Evolutionary conservation across 352 stramenopile genomes (phyloP), one percentile per base, ranked within the genome.

Genomic region (Phytophthora podocarpi): DNA sequence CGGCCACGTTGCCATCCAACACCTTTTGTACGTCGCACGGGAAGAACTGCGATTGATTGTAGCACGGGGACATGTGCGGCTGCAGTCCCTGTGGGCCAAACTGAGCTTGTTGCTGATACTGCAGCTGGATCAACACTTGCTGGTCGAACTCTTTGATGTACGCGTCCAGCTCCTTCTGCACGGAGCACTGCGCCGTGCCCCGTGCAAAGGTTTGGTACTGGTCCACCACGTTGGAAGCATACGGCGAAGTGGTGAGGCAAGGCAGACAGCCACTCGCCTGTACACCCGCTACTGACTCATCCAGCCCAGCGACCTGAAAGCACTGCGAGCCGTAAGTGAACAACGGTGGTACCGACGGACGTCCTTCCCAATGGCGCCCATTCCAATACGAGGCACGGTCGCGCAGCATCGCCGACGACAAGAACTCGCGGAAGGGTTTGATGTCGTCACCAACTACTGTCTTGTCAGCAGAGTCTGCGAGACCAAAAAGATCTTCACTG

Each of bases 101-200:
- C 15, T 67, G 69, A 4, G 81, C 77, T 47, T 85, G 70, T 59
- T 94, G 82, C 62, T 94, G 82, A 43, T 88, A 91, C 60, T 84
- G 81, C 24, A 92, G 56, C 56, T 90, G 82, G 53, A 91, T 86
- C 11, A 82, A 76, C 40, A 91, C 81, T 68, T 92, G 81, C 40
- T 92, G 82, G 59, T 92, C 82, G 52, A 94, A 91, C 16, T 75
- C 68, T 54, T 92, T 94, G 57, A 94, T 74, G 56, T 92, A 94
- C 32, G 80, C 80, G 36, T 94, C 82, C 13, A 94, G 51, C 26
- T 86, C 80, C 46, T 91, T 86, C 59, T 92, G 77, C 3, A 77
- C 66, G 12, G 76, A 54, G 41, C 85, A 92, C 9, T 90, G 80
- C 7, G 42, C 24, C 7, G 72, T 48, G 3, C 43, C 73, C 2